These are phyloP conservation scores for Xenosphaeropsis pyriputrescens DNA, from an alignment of 2,329 filamentous ascomycete genomes.

Conservation along the genomic window DNA sequence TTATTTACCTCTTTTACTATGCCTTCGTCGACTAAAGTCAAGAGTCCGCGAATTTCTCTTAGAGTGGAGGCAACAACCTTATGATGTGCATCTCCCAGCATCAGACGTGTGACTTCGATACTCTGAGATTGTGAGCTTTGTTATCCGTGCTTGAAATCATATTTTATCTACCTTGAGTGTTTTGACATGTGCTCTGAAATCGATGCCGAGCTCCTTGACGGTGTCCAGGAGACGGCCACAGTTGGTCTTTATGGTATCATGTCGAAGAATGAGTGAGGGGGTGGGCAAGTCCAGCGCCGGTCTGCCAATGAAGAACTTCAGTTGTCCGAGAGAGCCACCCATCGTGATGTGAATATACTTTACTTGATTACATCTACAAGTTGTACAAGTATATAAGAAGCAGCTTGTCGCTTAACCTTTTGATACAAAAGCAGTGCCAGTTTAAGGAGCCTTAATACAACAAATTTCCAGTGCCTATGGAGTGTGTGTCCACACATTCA, in stretches of 20 bases:
- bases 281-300: constrained; percentile 21
- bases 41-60: neutral
- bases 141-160: neutral
- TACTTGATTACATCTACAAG: no score
- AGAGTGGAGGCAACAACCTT: constrained; percentile 4
- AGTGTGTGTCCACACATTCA: no score
- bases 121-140: neutral
- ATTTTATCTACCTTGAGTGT: constrained; percentile 23
- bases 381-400: no score
- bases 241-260: constrained; percentile 22
- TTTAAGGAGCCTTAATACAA: no score
- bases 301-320: constrained; percentile 21
- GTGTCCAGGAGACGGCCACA: constrained; percentile 21
- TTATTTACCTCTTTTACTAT: neutral
- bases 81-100: constrained; percentile 18
- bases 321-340: constrained; percentile 17
- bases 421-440: no score
- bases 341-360: constrained; percentile 6
- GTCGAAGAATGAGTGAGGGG: constrained; percentile 23
- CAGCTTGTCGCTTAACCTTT: no score
- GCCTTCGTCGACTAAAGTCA: neutral
- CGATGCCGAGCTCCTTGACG: constrained; percentile 22
- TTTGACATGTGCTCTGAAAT: constrained; percentile 28
- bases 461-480: no score
- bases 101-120: constrained; percentile 21